Evolutionary conservation across 1,284 basidiomycete genomes (phyloP).

Genomic region (Heterobasidion occidentale): DNA sequence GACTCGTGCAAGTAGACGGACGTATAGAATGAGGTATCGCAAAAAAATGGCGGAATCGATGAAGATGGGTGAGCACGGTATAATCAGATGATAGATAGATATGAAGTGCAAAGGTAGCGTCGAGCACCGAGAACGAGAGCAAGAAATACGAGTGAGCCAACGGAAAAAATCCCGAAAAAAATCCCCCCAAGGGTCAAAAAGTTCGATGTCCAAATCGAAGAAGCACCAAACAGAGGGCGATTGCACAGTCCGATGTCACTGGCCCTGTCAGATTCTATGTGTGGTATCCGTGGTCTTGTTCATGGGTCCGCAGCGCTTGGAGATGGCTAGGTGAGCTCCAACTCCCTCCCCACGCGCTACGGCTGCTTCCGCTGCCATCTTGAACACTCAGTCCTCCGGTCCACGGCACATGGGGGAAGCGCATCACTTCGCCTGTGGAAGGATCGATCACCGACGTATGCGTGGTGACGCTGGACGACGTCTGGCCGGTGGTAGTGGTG

Average conservation of each 20-base stretch:
- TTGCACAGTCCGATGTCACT: neutral
- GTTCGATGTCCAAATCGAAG: neutral
- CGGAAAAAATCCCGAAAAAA: neutral
- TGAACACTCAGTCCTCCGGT: constrained; percentile 8
- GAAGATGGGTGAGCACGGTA: neutral
- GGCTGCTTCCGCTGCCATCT: neutral
- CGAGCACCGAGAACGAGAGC: neutral
- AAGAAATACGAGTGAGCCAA: neutral
- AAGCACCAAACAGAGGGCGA: neutral
- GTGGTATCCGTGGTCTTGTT: neutral
- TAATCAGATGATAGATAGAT: neutral
- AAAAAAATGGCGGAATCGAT: neutral
- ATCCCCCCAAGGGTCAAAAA: neutral
- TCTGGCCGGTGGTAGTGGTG: constrained; percentile 14
- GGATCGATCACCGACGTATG: constrained; percentile 23
- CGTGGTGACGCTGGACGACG: constrained; percentile 25
- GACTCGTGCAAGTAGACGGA: neutral
- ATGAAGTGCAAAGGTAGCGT: neutral
- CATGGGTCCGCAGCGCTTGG: neutral
- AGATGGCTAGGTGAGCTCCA: constrained; percentile 11
- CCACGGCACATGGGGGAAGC: constrained; percentile 23
- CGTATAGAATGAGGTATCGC: neutral
- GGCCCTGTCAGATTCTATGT: neutral
- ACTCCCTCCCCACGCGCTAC: constrained; percentile 8
- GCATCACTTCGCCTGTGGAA: constrained; percentile 23